Conservation (phyloP, 495 filamentous ascomycete genomes). For the Aspergillus nidulans region DNA sequence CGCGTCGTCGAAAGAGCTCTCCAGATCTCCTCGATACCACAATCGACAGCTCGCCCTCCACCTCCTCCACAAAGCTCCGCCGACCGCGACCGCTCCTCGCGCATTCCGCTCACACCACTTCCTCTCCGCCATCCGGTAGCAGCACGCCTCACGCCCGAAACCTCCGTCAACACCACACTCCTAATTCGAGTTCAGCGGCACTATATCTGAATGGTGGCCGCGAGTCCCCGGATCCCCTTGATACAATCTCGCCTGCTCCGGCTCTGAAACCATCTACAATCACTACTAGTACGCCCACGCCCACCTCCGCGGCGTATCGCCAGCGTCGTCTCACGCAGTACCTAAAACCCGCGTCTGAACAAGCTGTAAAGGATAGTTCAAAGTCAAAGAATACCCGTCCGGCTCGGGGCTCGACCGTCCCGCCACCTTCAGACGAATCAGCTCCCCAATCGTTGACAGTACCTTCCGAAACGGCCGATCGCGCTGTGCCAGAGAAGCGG, state of each 20-base stretch:
- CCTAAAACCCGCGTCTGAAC: neutral
- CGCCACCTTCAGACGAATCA: neutral
- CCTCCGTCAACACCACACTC: slow-evolving; percentile 2
- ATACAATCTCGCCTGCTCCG: slow-evolving; percentile 32
- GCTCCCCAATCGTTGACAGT: neutral
- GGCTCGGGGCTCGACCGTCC: neutral
- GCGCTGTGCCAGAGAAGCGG: slow-evolving; percentile 26
- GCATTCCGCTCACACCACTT: slow-evolving; percentile 11
- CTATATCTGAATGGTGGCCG: slow-evolving; percentile 10
- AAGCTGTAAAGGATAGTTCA: neutral
- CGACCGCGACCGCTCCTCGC: slow-evolving; percentile 21
- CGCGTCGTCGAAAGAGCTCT: slow-evolving; percentile 34
- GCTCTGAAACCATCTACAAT: slow-evolving; percentile 12
- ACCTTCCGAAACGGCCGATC: slow-evolving; percentile 8
- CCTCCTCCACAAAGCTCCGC: slow-evolving; percentile 8
- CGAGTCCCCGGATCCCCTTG: slow-evolving; percentile 34
- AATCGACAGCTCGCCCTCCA: slow-evolving; percentile 11
- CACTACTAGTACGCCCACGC: neutral
- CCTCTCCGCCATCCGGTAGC: slow-evolving; percentile 4
- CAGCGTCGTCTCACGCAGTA: slow-evolving; percentile 4
- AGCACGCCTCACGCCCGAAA: slow-evolving; percentile 6
- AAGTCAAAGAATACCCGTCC: neutral
- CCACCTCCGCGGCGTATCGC: slow-evolving; percentile 4
- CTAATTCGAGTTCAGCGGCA: neutral
- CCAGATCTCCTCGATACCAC: slow-evolving; percentile 39